Evolutionary conservation across 1,139 yeast species (phyloP), one percentile per base, ranked within the genome.

Genomic region (Blastobotrys proliferans): DNA sequence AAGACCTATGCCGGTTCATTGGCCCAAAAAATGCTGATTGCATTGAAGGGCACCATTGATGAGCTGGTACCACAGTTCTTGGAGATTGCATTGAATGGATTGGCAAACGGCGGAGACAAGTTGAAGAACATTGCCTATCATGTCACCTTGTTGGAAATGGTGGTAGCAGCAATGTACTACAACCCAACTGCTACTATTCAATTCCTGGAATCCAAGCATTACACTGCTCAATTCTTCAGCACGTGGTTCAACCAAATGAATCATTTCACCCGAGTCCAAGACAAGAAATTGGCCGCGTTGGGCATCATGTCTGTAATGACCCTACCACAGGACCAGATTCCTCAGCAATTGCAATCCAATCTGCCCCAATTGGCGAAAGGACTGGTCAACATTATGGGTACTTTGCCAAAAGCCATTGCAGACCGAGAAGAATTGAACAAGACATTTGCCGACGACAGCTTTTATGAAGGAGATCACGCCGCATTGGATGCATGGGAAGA

Each of bases 241-340:
- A 61, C 72, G 34, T 92, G 97, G 97, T 75, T 86, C 53, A 67
- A 72, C 36, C 69, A 61, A 29, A 68, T 79, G 42, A 76, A 81
- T 3, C 67, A 69, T 33, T 72, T 83, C 52, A 70, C 73, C n/a
- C 70, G 95, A 48, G 95, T 87, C 2, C 85, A 76, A 55, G 97
- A 90, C 63, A 72, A 87, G 62, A 88, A 88, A 62, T 65, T 92
- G 33, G 77, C 86, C 1, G 69, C 78, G 3, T 64, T 90, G 51
- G 94, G 94, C 0, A 61, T 84, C 30, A 63, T 90, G 39, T 64
- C 77, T 1, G 51, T 77, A 22, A 53, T 77, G 33, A 57, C 66
- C 13, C 47, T 67, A 18, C 67, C 68, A n/a, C 66, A 62, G 29
- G 54, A 69, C 11, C 72, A 74, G 26, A 55, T 66, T 20, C 67